A percentile compares a stretch with the other conserved stretches of the same genome.
Conservation (phyloP, 2,329 filamentous ascomycete genomes). For the Colletotrichum melonis region DNA sequence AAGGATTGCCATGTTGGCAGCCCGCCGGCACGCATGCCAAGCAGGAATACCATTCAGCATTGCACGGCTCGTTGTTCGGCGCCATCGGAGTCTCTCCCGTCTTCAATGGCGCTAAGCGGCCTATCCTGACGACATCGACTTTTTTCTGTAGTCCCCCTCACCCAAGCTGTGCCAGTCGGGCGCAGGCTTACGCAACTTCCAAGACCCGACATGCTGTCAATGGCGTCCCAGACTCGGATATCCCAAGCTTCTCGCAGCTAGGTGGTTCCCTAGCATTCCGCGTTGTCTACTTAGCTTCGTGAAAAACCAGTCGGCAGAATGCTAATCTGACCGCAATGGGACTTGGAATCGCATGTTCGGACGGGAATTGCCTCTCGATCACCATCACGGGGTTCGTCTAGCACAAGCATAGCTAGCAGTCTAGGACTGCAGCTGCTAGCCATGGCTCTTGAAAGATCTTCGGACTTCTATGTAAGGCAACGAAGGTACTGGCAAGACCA, state of each 20-base stretch:
- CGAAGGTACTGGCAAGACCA: background rate
- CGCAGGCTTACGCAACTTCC: slow-evolving; percentile 31
- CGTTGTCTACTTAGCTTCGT: background rate
- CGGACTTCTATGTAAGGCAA: background rate
- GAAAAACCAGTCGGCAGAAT: background rate
- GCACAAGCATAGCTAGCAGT: background rate
- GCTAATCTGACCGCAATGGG: slow-evolving; percentile 10
- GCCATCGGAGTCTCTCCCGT: slow-evolving; percentile 27
- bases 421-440: background rate
- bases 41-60: background rate
- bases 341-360: background rate
- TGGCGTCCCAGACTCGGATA: slow-evolving; percentile 2
- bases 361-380: background rate
- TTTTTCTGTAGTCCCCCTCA: background rate
- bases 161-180: slow-evolving; percentile 3
- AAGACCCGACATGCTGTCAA: slow-evolving; percentile 27
- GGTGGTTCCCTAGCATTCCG: slow-evolving; percentile 5
- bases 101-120: slow-evolving; percentile 24
- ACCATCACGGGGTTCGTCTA: background rate
- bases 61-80: slow-evolving; percentile 4
- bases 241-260: background rate
- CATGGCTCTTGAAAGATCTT: background rate
- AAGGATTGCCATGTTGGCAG: background rate
- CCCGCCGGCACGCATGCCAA: background rate
- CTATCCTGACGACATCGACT: slow-evolving; percentile 38